Percentiles rank a stretch among this genome's conserved stretches.
Conservation (phyloP, 306 rosid genomes). For the Begonia loranthoides region DNA sequence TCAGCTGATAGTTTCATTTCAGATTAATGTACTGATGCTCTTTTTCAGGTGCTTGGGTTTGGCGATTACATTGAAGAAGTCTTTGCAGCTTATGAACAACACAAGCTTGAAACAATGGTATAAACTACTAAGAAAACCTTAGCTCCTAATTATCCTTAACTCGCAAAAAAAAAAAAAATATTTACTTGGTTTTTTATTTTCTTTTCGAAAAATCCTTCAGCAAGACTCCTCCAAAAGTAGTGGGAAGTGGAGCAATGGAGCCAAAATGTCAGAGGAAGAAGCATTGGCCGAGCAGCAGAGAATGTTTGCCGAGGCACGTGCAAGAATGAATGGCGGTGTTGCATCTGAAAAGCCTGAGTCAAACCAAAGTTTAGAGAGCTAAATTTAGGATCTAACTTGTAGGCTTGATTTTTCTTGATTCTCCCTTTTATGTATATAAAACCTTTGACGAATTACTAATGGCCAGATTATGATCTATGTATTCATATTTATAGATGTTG, state of each 20-base stretch:
- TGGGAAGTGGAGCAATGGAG: conserved; percentile 72
- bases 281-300: conserved; percentile 95
- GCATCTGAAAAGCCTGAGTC: conserved; percentile 49
- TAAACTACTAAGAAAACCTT: no score
- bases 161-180: no score
- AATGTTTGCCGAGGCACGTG: conserved; percentile 98
- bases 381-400: conserved; percentile 37
- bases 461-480: no score
- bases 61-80: conserved; percentile 67
- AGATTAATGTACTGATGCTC: no score
- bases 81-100: conserved; percentile 74
- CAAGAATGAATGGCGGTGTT: conserved; percentile 60
- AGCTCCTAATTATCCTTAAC: no score
- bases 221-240: conserved; percentile 57
- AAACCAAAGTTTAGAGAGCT: conserved; percentile 72
- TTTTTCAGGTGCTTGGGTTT: conserved; percentile 64
- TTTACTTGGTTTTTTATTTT: background rate
- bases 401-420: background rate
- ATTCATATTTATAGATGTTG: no score
- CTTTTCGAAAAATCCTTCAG: conserved; percentile 23
- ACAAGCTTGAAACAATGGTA: conserved; percentile 70
- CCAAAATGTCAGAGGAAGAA: conserved; percentile 89
- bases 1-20: no score
- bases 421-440: conserved; percentile 39
- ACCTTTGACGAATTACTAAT: background rate